phyloP scores from a whole-genome alignment of 768 basidiomycete genomes.

The Asterophora parasitica region DNA sequence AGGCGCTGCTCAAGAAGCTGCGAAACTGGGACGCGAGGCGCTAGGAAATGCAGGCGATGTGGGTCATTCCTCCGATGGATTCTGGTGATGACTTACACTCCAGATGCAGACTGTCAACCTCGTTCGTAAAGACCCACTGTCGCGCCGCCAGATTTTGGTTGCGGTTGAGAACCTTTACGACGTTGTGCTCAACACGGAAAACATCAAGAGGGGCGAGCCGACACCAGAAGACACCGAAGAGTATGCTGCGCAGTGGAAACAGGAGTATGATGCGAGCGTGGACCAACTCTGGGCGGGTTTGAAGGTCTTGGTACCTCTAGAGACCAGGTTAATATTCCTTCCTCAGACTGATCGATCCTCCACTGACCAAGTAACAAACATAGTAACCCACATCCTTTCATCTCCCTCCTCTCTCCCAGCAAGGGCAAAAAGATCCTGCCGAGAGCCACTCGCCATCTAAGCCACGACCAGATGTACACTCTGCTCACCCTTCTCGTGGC shows the following conservation, averaged over 20 bases:
- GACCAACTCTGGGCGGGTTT: constrained; percentile 77
- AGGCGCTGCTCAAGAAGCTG: constrained; percentile 67
- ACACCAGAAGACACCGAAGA: constrained; percentile 53
- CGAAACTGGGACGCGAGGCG: constrained; percentile 70
- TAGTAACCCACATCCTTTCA: constrained; percentile 94
- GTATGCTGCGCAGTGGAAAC: constrained; percentile 41
- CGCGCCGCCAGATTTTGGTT: constrained; percentile 70
- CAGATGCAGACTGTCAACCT: constrained; percentile 51
- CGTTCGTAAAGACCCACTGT: constrained; percentile 67
- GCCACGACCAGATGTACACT: constrained; percentile 74
- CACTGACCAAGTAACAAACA: neutral
- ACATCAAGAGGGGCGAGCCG: constrained; percentile 76
- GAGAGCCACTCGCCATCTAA: constrained; percentile 80
- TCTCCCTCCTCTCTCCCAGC: constrained; percentile 79
- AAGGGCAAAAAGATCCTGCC: constrained; percentile 95
- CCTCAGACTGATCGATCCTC: neutral
- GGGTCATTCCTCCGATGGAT: constrained; percentile 13
- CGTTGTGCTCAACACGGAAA: constrained; percentile 77
- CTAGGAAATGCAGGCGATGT: constrained; percentile 58
- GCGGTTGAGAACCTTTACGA: constrained; percentile 86
- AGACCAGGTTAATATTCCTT: constrained; percentile 67
- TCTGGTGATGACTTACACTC: neutral
- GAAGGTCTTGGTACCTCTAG: constrained; percentile 86
- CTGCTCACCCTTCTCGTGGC: constrained; percentile 89
- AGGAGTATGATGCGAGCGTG: constrained; percentile 50